A percentile compares a stretch with the other conserved stretches of the same genome.
Evolutionary conservation across 768 basidiomycete species (phyloP).

Genomic region (Dentipellis fragilis): DNA sequence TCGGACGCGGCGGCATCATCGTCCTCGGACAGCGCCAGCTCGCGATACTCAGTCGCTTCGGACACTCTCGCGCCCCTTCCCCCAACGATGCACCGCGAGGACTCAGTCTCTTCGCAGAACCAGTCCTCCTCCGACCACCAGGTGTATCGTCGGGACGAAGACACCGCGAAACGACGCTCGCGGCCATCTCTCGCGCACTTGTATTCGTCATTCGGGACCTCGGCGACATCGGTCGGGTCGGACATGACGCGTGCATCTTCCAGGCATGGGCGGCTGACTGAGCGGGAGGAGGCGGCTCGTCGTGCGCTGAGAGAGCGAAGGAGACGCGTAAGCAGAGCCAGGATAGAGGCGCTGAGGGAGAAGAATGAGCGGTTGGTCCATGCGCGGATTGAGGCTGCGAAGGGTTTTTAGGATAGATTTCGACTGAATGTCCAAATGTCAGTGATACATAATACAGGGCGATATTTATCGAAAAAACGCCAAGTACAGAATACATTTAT

Average conservation of each 20-base stretch:
- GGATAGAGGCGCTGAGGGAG: background rate
- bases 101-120: background rate
- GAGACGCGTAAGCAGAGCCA: background rate
- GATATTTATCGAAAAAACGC: too few species aligned
- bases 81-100: background rate
- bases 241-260: slow-evolving; percentile 9
- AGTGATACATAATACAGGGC: too few species aligned
- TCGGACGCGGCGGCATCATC: background rate
- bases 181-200: background rate
- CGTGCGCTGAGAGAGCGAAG: slow-evolving; percentile 10
- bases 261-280: slow-evolving; percentile 7
- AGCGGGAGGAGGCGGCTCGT: slow-evolving; percentile 11
- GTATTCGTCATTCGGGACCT: slow-evolving; percentile 2
- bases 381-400: background rate
- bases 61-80: background rate
- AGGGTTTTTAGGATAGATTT: too few species aligned
- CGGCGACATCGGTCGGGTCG: slow-evolving; percentile 10
- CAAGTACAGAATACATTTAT: too few species aligned
- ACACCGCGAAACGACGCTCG: background rate
- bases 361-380: background rate
- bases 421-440: too few species aligned
- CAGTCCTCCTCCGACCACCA: background rate
- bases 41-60: background rate
- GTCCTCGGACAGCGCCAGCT: background rate
- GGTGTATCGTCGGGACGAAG: background rate